Percentiles rank a stretch among this genome's conserved stretches.
Evolutionary conservation across 1,284 basidiomycete genomes (phyloP).

Genomic region (Stereum hirsutum): DNA sequence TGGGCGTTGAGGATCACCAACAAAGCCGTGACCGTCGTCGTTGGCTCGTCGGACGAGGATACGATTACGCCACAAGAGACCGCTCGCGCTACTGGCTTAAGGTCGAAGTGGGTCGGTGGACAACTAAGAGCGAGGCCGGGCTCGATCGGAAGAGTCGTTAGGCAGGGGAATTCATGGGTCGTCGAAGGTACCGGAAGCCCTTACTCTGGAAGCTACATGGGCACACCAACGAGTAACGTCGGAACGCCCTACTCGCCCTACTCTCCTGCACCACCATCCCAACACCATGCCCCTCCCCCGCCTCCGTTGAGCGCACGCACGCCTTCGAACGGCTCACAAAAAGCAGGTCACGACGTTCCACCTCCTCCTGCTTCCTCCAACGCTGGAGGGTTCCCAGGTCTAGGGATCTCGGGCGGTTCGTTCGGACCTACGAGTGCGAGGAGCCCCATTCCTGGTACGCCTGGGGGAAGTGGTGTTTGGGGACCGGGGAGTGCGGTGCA

Average conservation of each 20-base stretch:
- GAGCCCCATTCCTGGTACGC: slow-evolving; percentile 15
- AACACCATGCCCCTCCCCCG: slow-evolving; percentile 1
- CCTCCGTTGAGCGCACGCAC: slow-evolving; percentile 12
- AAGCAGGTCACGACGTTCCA: slow-evolving; percentile 16
- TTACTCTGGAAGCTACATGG: slow-evolving; percentile 26
- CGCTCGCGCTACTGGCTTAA: slow-evolving; percentile 33
- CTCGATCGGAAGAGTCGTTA: slow-evolving; percentile 17
- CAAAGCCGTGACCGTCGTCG: slow-evolving; percentile 58
- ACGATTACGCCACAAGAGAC: slow-evolving; percentile 57
- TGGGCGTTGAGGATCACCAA: slow-evolving; percentile 66
- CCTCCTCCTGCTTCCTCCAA: slow-evolving; percentile 21
- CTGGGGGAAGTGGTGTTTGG: not conserved
- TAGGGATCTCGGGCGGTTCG: slow-evolving; percentile 10
- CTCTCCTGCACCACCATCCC: slow-evolving; percentile 11
- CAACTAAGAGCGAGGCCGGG: slow-evolving; percentile 32
- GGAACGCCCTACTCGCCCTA: slow-evolving; percentile 25
- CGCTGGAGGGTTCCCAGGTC: slow-evolving; percentile 16
- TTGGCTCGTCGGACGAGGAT: slow-evolving; percentile 45
- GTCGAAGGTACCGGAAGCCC: slow-evolving; percentile 29
- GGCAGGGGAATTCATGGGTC: slow-evolving; percentile 34
- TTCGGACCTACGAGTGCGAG: slow-evolving; percentile 15
- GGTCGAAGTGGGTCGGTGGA: slow-evolving; percentile 36
- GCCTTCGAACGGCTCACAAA: slow-evolving; percentile 8
- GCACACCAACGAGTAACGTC: slow-evolving; percentile 25
- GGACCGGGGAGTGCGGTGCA: slow-evolving; percentile 8